Percentiles rank a stretch among this genome's conserved stretches.
phyloP scores from a whole-genome alignment of 768 basidiomycete species.

The Agrocybe chaxingu region DNA sequence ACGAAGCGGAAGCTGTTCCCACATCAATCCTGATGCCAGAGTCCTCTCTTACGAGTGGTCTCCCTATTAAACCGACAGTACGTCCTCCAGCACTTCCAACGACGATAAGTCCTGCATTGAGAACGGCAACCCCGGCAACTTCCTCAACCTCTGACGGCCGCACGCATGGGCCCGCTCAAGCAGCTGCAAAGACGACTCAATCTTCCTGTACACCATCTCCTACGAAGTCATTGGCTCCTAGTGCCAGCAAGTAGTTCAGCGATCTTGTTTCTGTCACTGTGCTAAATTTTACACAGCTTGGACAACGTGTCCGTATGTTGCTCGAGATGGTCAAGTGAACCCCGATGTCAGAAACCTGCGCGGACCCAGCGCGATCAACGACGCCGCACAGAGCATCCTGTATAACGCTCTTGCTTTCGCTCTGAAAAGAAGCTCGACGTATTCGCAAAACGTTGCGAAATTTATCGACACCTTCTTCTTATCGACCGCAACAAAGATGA shows the following conservation, averaged over 20 bases:
- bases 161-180: conserved; percentile 26
- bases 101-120: conserved; percentile 7
- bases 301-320: conserved; percentile 44
- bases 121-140: background rate
- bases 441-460: conserved; percentile 32
- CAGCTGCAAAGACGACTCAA: conserved; percentile 27
- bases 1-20: no score
- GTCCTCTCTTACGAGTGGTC: no score
- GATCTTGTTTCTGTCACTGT: background rate
- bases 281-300: conserved; percentile 20
- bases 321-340: conserved; percentile 51
- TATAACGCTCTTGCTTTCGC: conserved; percentile 44
- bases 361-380: conserved; percentile 37
- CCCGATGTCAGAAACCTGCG: conserved; percentile 48
- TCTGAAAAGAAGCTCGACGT: conserved; percentile 25
- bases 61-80: no score
- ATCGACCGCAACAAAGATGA: conserved; percentile 38
- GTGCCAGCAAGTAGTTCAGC: conserved; percentile 40
- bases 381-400: conserved; percentile 39
- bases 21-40: no score
- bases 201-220: conserved; percentile 47
- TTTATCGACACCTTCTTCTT: conserved; percentile 48
- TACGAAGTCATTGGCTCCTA: conserved; percentile 41
- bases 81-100: background rate
- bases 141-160: conserved; percentile 4